phyloP scores from a whole-genome alignment of 192 early-diverging fungal species.

The Linnemannia elongata region DNA sequence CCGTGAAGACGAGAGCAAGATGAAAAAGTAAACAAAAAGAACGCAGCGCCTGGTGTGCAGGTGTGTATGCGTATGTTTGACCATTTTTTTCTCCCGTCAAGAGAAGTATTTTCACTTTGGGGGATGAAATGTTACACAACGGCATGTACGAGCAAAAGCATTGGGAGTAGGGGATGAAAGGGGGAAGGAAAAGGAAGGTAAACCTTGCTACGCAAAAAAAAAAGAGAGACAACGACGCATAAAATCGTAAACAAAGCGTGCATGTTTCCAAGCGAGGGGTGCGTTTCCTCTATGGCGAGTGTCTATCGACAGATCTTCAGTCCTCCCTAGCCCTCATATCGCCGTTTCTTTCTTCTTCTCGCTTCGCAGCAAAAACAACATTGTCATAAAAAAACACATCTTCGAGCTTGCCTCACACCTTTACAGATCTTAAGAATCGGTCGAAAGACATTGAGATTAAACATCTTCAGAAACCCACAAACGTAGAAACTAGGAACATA shows the following conservation, averaged over 20 bases:
- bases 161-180: not conserved
- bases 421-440: too few species aligned
- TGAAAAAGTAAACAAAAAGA: too few species aligned
- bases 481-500: too few species aligned
- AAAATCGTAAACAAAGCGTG: not conserved
- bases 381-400: not conserved
- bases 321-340: not conserved
- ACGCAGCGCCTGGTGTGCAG: not conserved
- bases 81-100: not conserved
- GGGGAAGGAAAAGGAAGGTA: not conserved
- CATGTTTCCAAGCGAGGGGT: not conserved
- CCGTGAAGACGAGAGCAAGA: too few species aligned
- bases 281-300: not conserved
- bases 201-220: not conserved
- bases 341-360: not conserved
- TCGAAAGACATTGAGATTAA: too few species aligned
- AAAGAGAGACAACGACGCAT: not conserved
- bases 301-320: not conserved
- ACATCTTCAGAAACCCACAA: too few species aligned
- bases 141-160: not conserved
- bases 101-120: not conserved
- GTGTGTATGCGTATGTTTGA: not conserved
- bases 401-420: not conserved
- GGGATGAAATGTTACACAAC: slow-evolving; percentile 1
- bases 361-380: not conserved